These are phyloP conservation scores for Russula sp. DNA, from an alignment of 768 basidiomycete genomes.

Conservation along the genomic window DNA sequence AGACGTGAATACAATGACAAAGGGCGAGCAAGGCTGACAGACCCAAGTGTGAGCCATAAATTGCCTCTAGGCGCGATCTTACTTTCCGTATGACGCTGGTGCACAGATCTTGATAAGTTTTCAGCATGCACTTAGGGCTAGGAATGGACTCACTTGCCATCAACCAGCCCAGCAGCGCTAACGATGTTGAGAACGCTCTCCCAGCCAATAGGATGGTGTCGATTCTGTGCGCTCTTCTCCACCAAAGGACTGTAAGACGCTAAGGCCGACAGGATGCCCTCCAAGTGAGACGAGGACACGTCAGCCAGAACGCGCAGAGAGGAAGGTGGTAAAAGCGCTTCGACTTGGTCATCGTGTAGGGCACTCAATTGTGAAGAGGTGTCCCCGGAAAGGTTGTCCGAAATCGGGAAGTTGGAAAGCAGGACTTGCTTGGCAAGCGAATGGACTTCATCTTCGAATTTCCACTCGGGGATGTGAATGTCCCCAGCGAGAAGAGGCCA, in stretches of 20 bases:
- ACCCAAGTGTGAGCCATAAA: slow-evolving; percentile 17
- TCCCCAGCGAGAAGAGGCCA: slow-evolving; percentile 68
- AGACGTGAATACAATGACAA: not conserved
- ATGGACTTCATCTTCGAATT: slow-evolving; percentile 60
- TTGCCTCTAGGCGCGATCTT: slow-evolving; percentile 14
- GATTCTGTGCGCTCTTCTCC: slow-evolving; percentile 57
- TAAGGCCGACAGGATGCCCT: slow-evolving; percentile 47
- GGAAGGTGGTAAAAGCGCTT: slow-evolving; percentile 31
- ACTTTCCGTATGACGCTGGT: slow-evolving; percentile 16
- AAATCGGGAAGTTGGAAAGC: slow-evolving; percentile 24
- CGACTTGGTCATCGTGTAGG: slow-evolving; percentile 26
- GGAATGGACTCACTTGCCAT: slow-evolving; percentile 25
- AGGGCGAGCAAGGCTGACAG: not conserved
- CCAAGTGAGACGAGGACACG: slow-evolving; percentile 42
- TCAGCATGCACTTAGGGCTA: not conserved
- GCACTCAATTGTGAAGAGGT: slow-evolving; percentile 14
- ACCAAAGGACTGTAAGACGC: slow-evolving; percentile 51
- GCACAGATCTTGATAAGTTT: not conserved
- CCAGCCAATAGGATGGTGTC: slow-evolving; percentile 59
- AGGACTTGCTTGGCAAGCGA: slow-evolving; percentile 38
- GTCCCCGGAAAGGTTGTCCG: not conserved
- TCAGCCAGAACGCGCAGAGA: slow-evolving; percentile 37
- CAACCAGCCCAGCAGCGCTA: slow-evolving; percentile 36
- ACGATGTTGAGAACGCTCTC: slow-evolving; percentile 52
- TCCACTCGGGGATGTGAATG: slow-evolving; percentile 63